Conservation (phyloP, 768 basidiomycete genomes). For the Collybia nuda region DNA sequence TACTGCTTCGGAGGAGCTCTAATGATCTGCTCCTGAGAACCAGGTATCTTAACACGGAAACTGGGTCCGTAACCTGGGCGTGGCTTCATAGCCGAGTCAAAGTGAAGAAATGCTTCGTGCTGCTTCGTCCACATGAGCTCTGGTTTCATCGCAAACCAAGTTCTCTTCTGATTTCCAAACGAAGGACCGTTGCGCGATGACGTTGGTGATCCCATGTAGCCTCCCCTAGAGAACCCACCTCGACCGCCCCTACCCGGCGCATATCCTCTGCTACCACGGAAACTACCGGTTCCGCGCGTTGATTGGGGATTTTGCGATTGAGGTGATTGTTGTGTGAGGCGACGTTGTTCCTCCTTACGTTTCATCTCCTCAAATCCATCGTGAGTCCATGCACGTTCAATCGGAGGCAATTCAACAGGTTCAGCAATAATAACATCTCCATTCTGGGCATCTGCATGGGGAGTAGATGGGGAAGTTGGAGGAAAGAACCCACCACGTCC, state of each 20-base stretch:
- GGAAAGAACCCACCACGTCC: conserved; percentile 48
- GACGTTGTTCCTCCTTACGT: conserved; percentile 63
- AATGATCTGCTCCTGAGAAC: conserved; percentile 40
- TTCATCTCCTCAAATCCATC: conserved; percentile 91
- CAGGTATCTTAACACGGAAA: conserved; percentile 66
- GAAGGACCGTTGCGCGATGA: conserved; percentile 30
- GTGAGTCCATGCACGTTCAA: conserved; percentile 78
- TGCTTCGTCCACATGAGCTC: conserved; percentile 86
- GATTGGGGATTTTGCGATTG: conserved; percentile 25
- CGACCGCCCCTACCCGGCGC: conserved; percentile 51
- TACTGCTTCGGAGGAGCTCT: conserved; percentile 29
- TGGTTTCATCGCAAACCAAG: conserved; percentile 76
- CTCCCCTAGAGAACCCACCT: conserved; percentile 43
- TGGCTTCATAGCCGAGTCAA: conserved; percentile 53
- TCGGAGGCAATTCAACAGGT: conserved; percentile 45
- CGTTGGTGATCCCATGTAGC: conserved; percentile 13
- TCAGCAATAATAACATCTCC: conserved; percentile 14
- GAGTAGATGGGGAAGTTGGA: conserved; percentile 4
- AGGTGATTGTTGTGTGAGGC: conserved; percentile 29
- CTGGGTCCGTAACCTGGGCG: conserved; percentile 54
- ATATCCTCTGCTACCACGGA: conserved; percentile 44
- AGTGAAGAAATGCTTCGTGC: conserved; percentile 71
- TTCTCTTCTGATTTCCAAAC: conserved; percentile 38
- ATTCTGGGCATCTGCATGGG: conserved; percentile 5
- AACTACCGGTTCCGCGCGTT: conserved; percentile 25